These are phyloP conservation scores for Adiantum capillusveneris DNA, from an alignment of 75 land plant species.

Conservation along the genomic window DNA sequence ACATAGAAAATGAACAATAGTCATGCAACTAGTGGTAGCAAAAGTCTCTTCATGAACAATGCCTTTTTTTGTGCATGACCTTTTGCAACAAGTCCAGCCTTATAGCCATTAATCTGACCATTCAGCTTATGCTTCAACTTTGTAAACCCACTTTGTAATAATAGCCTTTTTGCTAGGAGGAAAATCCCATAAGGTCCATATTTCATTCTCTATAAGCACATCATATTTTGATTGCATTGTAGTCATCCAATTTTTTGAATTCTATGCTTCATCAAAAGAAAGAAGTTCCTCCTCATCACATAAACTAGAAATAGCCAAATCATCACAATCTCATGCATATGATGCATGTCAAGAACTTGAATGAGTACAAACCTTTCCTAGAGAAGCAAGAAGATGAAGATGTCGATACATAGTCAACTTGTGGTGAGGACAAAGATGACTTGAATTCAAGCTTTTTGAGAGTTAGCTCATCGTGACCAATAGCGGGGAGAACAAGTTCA, in stretches of 20 bases:
- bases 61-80: constrained; percentile 11
- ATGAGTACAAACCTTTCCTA: no score
- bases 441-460: no score
- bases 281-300: not conserved
- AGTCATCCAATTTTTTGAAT: constrained; percentile 9
- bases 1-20: constrained; percentile 9
- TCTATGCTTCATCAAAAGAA: constrained; percentile 5
- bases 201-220: constrained; percentile 9
- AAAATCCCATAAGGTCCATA: constrained; percentile 3
- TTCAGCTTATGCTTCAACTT: constrained; percentile 10
- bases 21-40: constrained; percentile 4
- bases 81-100: constrained; percentile 15
- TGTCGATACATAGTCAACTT: no score
- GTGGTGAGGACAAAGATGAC: no score
- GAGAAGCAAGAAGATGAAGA: no score
- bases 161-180: constrained; percentile 13
- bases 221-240: constrained; percentile 13
- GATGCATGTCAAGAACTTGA: no score
- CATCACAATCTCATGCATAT: not conserved
- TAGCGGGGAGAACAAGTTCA: no score
- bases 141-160: constrained; percentile 15
- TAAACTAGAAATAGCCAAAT: not conserved
- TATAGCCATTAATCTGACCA: constrained; percentile 12
- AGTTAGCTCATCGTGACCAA: no score
- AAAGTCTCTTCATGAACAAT: constrained; percentile 14